A percentile compares a stretch with the other conserved stretches of the same genome.
Evolutionary conservation across 768 basidiomycete species (phyloP).

Genomic region (Lentinus tigrinus): DNA sequence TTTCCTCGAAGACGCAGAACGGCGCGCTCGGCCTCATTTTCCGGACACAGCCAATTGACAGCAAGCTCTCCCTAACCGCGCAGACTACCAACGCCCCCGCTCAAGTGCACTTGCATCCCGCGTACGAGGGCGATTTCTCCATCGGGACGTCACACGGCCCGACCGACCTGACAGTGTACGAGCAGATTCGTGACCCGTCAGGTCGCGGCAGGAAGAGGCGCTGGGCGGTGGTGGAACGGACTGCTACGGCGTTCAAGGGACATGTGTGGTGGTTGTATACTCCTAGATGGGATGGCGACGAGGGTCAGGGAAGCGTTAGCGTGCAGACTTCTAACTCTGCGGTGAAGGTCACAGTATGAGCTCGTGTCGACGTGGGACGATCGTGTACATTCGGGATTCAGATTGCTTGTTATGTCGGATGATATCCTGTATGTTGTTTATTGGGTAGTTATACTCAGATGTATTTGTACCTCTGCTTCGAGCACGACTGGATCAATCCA

Average conservation of each 20-base stretch:
- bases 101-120: conserved; percentile 30
- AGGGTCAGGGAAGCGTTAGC: too few relatives aligned
- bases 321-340: too few relatives aligned
- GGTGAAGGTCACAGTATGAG: too few relatives aligned
- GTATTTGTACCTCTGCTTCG: too few relatives aligned
- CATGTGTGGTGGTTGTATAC: not conserved
- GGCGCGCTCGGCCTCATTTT: conserved; percentile 29
- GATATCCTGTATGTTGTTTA: not conserved
- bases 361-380: too few relatives aligned
- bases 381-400: too few relatives aligned
- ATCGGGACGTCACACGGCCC: conserved; percentile 18
- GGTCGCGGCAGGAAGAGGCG: conserved; percentile 13
- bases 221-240: not conserved
- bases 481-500: too few relatives aligned
- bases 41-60: conserved; percentile 32
- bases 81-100: conserved; percentile 36
- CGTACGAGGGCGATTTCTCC: conserved; percentile 40
- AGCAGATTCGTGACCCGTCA: conserved; percentile 18
- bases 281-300: too few relatives aligned
- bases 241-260: not conserved
- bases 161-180: conserved; percentile 2
- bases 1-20: conserved; percentile 36
- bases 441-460: not conserved
- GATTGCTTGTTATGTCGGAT: not conserved
- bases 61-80: conserved; percentile 31